Percentiles rank a stretch among this genome's conserved stretches.
Evolutionary conservation across 805 yeast genomes (phyloP).

Genomic region (Candida boidinii): DNA sequence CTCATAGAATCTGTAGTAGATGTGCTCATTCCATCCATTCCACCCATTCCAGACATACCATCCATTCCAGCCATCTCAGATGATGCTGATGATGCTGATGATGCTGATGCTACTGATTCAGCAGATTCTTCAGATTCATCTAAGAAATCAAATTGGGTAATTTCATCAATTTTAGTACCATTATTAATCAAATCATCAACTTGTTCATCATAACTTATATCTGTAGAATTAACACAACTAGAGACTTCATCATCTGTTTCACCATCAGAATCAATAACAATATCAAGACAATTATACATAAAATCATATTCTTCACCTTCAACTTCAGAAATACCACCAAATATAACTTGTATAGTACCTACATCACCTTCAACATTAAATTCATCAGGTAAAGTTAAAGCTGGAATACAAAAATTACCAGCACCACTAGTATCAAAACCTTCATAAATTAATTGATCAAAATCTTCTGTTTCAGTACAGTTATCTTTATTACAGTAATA

Average conservation of each 20-base stretch:
- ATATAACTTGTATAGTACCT: constrained; percentile 22
- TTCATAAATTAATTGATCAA: constrained; percentile 14
- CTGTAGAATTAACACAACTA: background rate
- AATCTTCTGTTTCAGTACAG: constrained; percentile 16
- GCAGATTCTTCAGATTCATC: background rate
- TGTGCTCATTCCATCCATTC: background rate
- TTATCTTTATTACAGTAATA: constrained; percentile 17
- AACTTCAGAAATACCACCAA: constrained; percentile 10
- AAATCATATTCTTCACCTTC: constrained; percentile 12
- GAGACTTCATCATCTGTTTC: background rate
- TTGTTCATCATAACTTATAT: background rate
- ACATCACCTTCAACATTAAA: constrained; percentile 13
- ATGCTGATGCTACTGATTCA: background rate
- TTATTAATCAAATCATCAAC: too few relatives aligned
- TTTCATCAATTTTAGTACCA: background rate
- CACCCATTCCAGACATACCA: background rate
- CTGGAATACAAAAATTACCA: constrained; percentile 22
- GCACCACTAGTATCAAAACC: constrained; percentile 12
- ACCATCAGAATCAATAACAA: background rate
- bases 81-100: background rate
- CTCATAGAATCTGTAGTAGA: background rate
- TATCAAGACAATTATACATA: constrained; percentile 20
- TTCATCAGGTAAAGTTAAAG: constrained; percentile 16
- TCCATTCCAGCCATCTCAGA: background rate
- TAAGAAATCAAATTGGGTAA: background rate